These are phyloP conservation scores for Penicillium coprophilum DNA, from an alignment of 495 filamentous ascomycete species.

Conservation along the genomic window DNA sequence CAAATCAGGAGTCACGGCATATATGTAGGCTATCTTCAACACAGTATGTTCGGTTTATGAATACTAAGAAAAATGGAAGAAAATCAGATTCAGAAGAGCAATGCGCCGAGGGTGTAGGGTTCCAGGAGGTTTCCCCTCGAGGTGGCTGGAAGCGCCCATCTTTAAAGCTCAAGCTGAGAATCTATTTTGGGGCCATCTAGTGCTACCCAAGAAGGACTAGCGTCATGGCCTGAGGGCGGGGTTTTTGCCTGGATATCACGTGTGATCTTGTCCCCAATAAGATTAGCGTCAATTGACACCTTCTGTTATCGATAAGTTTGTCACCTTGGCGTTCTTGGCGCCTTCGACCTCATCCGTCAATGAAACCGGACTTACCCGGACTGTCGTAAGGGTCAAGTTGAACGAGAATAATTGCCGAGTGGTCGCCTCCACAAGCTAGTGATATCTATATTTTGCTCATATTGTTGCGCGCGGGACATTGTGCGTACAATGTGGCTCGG, in stretches of 20 bases:
- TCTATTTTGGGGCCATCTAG: constrained; percentile 29
- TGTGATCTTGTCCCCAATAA: neutral
- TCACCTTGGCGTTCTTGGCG: constrained; percentile 5
- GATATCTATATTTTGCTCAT: neutral
- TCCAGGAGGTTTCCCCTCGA: constrained; percentile 28
- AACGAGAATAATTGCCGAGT: neutral
- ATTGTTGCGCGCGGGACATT: neutral
- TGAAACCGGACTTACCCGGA: neutral
- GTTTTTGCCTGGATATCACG: constrained; percentile 20
- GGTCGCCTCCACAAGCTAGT: neutral
- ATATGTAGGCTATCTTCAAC: constrained; percentile 4
- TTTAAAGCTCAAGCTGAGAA: constrained; percentile 24
- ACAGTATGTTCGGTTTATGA: neutral
- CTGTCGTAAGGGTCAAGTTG: neutral
- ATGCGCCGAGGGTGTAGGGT: constrained; percentile 6
- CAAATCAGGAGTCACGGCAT: neutral
- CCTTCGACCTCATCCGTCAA: constrained; percentile 9
- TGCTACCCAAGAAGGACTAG: constrained; percentile 15
- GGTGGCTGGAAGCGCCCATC: constrained; percentile 33
- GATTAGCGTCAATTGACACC: neutral
- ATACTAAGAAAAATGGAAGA: neutral
- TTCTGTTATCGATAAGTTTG: constrained; percentile 29
- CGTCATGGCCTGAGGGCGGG: constrained; percentile 36
- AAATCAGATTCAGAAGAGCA: constrained; percentile 4
- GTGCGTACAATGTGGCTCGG: constrained; percentile 5